Conservation (phyloP, 2,329 filamentous ascomycete species). For the Phialocephala sp. region DNA sequence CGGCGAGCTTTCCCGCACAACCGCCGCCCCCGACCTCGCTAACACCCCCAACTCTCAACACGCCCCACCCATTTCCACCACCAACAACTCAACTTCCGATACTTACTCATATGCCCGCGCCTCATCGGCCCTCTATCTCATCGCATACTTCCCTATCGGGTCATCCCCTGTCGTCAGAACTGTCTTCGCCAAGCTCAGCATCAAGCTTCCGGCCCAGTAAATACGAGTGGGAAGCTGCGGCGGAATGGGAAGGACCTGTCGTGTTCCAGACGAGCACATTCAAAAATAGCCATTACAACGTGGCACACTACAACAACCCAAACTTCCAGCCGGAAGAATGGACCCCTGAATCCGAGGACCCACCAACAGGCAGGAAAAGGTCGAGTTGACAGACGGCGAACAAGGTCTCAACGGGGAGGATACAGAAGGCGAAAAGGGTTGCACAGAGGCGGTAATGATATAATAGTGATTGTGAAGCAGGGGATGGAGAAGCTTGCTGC, state of each 20-base stretch:
- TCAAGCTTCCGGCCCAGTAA: conserved; percentile 42
- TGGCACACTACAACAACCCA: conserved; percentile 70
- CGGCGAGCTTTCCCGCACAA: conserved; percentile 32
- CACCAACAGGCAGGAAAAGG: conserved; percentile 29
- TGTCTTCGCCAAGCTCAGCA: conserved; percentile 34
- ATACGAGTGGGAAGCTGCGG: conserved; percentile 42
- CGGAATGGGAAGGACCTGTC: conserved; percentile 39
- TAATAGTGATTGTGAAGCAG: background rate
- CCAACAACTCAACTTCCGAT: conserved; percentile 33
- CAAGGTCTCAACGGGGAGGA: conserved; percentile 9
- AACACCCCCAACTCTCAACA: conserved; percentile 32
- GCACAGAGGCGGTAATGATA: conserved; percentile 3
- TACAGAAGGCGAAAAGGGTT: background rate
- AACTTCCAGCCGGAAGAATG: conserved; percentile 63
- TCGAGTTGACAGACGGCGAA: conserved; percentile 29
- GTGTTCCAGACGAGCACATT: conserved; percentile 59
- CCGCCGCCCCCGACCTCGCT: conserved; percentile 30
- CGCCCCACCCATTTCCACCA: conserved; percentile 28
- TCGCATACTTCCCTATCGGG: conserved; percentile 25
- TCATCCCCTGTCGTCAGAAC: conserved; percentile 26
- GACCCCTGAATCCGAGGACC: conserved; percentile 43
- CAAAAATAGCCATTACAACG: conserved; percentile 70
- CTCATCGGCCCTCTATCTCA: conserved; percentile 27
- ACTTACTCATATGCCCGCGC: conserved; percentile 29
- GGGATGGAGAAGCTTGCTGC: background rate